A percentile compares a stretch with the other conserved stretches of the same genome.
phyloP scores from a whole-genome alignment of 129 eudicot genomes.

The Logfia minima region DNA sequence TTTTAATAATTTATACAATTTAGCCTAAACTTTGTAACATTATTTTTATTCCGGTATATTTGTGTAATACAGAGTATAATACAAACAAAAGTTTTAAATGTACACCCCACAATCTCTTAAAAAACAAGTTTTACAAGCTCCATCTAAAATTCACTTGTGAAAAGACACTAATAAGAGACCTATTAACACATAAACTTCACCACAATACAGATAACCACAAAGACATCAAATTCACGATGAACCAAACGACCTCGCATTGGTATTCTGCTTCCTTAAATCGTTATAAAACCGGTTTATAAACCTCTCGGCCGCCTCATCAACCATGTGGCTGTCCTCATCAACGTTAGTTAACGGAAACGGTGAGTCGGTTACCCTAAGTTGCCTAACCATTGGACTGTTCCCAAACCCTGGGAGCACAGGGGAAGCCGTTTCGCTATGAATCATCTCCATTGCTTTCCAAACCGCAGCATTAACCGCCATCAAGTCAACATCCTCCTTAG shows the following conservation, averaged over 20 bases:
- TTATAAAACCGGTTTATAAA: conserved; percentile 40
- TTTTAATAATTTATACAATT: no score
- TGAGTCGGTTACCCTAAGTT: conserved; percentile 46
- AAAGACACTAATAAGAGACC: background rate
- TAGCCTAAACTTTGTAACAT: background rate
- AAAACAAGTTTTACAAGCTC: conserved; percentile 24
- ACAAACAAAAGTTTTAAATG: conserved; percentile 12
- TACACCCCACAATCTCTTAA: conserved; percentile 19
- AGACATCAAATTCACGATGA: background rate
- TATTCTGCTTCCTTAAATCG: conserved; percentile 26
- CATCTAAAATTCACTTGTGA: conserved; percentile 32
- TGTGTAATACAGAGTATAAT: conserved; percentile 2
- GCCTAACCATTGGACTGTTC: conserved; percentile 34
- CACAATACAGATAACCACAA: background rate
- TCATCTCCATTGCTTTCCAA: conserved; percentile 35
- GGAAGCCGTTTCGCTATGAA: conserved; percentile 25
- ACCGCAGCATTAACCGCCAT: conserved; percentile 22
- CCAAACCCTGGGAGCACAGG: conserved; percentile 36
- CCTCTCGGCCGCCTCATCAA: conserved; percentile 43
- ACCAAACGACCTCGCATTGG: conserved; percentile 24
- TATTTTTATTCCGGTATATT: background rate
- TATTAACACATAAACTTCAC: background rate
- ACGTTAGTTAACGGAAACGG: conserved; percentile 29
- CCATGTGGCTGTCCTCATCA: conserved; percentile 23
- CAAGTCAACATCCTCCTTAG: conserved; percentile 24